phyloP scores from a whole-genome alignment of 2,329 filamentous ascomycete genomes.

The Colletotrichum coccodes region DNA sequence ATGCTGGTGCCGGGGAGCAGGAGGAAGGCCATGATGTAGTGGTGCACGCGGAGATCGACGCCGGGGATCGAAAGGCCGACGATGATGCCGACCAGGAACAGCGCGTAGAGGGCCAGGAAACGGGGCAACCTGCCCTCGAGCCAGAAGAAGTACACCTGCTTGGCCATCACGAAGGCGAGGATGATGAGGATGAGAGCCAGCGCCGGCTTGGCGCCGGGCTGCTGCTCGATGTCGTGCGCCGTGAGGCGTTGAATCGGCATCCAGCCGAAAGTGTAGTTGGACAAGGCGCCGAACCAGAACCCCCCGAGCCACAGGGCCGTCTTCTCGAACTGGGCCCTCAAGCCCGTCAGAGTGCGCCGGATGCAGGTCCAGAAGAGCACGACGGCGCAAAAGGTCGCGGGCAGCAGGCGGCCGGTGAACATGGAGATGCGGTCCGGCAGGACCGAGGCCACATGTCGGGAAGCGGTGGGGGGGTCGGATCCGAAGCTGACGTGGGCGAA shows the following conservation, averaged over 20 bases:
- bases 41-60: conserved; percentile 88
- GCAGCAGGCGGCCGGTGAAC: conserved; percentile 76
- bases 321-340: conserved; percentile 89
- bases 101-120: conserved; percentile 82
- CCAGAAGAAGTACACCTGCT: conserved; percentile 87
- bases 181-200: conserved; percentile 80
- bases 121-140: conserved; percentile 82
- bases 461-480: conserved; percentile 78
- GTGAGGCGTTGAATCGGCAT: conserved; percentile 94
- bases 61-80: conserved; percentile 78
- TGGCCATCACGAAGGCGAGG: conserved; percentile 73
- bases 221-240: conserved; percentile 85
- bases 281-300: conserved; percentile 90
- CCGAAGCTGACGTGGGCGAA: conserved; percentile 93
- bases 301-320: conserved; percentile 89
- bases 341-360: conserved; percentile 73
- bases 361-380: conserved; percentile 89
- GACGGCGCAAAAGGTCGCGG: conserved; percentile 86
- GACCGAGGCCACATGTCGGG: conserved; percentile 73
- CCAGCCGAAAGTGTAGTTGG: conserved; percentile 94
- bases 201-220: conserved; percentile 88
- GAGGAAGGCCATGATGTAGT: conserved; percentile 90
- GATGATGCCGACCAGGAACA: conserved; percentile 73
- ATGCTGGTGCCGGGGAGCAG: conserved; percentile 89
- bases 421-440: conserved; percentile 47